Evolutionary conservation across 495 filamentous ascomycete species (phyloP).

Genomic region (Hypoxylon intermedium): DNA sequence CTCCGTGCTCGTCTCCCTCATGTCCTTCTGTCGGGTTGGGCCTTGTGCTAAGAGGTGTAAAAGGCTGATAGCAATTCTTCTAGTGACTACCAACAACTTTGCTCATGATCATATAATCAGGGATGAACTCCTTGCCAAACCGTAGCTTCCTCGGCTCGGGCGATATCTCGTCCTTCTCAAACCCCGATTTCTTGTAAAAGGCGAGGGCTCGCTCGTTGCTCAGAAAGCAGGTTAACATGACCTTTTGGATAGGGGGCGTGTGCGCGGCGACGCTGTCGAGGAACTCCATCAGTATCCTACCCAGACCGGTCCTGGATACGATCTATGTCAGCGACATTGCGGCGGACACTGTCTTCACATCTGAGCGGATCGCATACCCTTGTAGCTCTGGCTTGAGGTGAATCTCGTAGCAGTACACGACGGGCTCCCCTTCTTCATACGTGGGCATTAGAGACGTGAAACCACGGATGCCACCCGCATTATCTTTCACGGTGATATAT

Average conservation of each 20-base stretch:
- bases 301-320: constrained; percentile 54
- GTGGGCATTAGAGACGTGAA: constrained; percentile 87
- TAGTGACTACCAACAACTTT: constrained; percentile 52
- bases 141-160: constrained; percentile 67
- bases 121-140: constrained; percentile 67
- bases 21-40: too few species aligned
- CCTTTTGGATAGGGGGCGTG: constrained; percentile 66
- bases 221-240: constrained; percentile 86
- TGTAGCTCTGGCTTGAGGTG: constrained; percentile 68
- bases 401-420: constrained; percentile 89
- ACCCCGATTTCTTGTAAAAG: constrained; percentile 77
- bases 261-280: constrained; percentile 51
- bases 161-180: constrained; percentile 69
- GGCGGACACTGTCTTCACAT: neutral
- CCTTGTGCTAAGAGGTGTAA: too few species aligned
- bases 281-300: constrained; percentile 51
- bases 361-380: constrained; percentile 38
- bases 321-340: constrained; percentile 6
- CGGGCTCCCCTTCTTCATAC: constrained; percentile 74
- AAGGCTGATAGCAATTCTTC: neutral
- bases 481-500: constrained; percentile 65
- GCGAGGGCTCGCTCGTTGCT: constrained; percentile 64
- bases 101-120: constrained; percentile 77
- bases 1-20: too few species aligned
- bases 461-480: constrained; percentile 52